These are phyloP conservation scores for Carpinus viminea DNA, from an alignment of 306 rosid species.

Conservation along the genomic window DNA sequence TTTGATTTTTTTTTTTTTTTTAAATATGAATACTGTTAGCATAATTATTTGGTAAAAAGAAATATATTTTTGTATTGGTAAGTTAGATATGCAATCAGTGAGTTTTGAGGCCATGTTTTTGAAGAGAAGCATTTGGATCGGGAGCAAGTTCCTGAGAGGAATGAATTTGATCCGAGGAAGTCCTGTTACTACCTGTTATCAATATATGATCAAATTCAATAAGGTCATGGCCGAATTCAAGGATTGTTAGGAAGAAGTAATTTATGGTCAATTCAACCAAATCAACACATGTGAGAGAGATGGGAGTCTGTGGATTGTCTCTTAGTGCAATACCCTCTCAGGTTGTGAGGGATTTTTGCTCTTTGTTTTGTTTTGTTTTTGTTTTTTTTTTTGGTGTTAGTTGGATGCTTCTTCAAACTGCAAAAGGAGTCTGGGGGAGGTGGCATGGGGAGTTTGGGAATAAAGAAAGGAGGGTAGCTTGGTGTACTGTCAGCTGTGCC, in stretches of 20 bases:
- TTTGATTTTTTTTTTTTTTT: too few relatives aligned
- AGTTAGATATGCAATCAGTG: too few relatives aligned
- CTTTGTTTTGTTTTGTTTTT: neutral
- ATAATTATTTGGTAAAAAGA: too few relatives aligned
- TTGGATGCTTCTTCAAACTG: neutral
- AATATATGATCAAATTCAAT: neutral
- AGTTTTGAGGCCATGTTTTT: neutral
- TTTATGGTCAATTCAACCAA: neutral
- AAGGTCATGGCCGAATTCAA: neutral
- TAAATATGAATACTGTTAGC: too few relatives aligned
- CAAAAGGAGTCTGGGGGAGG: neutral
- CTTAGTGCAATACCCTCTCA: neutral
- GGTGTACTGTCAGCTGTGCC: too few relatives aligned
- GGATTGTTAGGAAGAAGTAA: neutral
- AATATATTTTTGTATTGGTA: too few relatives aligned
- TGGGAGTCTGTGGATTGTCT: neutral
- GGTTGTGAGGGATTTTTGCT: neutral
- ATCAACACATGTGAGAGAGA: neutral
- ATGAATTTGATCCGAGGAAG: neutral
- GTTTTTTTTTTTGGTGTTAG: neutral
- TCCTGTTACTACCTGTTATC: neutral
- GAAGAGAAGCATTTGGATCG: neutral
- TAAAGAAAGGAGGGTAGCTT: neutral
- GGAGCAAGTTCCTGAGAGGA: neutral
- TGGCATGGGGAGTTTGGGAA: neutral